Conservation (phyloP, 371 early-diverging fungal species). For the Smittium culicis region DNA sequence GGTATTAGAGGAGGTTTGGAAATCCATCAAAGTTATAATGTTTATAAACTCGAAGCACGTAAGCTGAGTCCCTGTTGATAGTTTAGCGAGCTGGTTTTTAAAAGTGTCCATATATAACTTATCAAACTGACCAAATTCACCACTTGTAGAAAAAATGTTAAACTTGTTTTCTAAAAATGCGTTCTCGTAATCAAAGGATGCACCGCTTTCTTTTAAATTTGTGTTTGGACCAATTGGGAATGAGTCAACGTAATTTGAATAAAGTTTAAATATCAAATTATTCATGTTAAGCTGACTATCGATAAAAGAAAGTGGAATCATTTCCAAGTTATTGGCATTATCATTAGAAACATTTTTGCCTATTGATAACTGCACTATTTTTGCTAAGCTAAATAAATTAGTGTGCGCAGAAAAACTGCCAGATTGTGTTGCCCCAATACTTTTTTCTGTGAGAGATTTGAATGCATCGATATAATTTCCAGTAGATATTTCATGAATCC, state of each 20-base stretch:
- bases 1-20: no score
- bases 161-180: background rate
- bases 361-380: background rate
- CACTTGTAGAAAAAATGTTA: background rate
- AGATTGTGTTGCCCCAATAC: background rate
- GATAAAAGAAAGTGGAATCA: background rate
- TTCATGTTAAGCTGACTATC: background rate
- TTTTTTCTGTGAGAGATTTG: background rate
- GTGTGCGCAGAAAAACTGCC: background rate
- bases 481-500: background rate
- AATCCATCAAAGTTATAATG: background rate
- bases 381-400: background rate
- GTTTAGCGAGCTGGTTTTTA: background rate
- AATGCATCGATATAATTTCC: background rate
- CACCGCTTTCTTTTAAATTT: background rate
- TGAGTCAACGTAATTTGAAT: background rate
- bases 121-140: background rate
- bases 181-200: background rate
- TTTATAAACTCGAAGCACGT: background rate
- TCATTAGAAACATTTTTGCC: background rate
- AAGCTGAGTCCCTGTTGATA: background rate
- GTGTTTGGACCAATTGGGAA: background rate
- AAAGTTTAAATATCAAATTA: background rate
- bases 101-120: background rate
- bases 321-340: background rate